Conservation (phyloP, 129 eudicot genomes). For the Helianthus tuberosus region DNA sequence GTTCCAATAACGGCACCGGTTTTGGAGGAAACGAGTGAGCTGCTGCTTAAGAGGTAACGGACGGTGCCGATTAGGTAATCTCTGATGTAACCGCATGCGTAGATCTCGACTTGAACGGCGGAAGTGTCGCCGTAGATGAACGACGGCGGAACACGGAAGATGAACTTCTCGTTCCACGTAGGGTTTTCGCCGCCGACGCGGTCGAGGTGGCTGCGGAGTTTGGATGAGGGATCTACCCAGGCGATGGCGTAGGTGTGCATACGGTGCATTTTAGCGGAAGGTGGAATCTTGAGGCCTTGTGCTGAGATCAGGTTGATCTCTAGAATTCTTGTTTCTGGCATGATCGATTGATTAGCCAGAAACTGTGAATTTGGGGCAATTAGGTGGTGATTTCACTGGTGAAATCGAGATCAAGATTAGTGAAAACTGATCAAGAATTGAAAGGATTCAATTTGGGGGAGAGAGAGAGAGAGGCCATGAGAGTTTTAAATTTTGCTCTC, state of each 20-base stretch:
- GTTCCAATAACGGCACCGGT: conserved; percentile 42
- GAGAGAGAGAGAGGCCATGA: too few relatives aligned
- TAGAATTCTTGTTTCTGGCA: conserved; percentile 50
- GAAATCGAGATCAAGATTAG: conserved; percentile 29
- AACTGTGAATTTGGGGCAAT: neutral
- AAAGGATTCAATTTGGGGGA: neutral
- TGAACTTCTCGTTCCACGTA: conserved; percentile 90
- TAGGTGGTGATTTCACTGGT: conserved; percentile 6
- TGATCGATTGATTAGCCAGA: neutral
- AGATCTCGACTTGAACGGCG: conserved; percentile 72
- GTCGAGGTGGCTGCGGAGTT: conserved; percentile 81
- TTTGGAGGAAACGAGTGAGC: conserved; percentile 30
- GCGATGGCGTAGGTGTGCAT: conserved; percentile 83
- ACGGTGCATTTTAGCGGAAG: conserved; percentile 63
- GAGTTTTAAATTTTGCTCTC: neutral
- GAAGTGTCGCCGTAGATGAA: conserved; percentile 81
- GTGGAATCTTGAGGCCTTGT: conserved; percentile 65
- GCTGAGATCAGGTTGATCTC: conserved; percentile 96
- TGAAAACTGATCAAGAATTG: conserved; percentile 23
- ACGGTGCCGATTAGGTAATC: conserved; percentile 72
- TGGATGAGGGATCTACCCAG: conserved; percentile 51
- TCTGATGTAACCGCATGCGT: conserved; percentile 71
- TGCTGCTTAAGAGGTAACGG: conserved; percentile 67
- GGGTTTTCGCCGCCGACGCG: conserved; percentile 78
- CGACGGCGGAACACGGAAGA: conserved; percentile 67